phyloP scores from a whole-genome alignment of 768 basidiomycete species.

The Pleurotus tuoliensis region DNA sequence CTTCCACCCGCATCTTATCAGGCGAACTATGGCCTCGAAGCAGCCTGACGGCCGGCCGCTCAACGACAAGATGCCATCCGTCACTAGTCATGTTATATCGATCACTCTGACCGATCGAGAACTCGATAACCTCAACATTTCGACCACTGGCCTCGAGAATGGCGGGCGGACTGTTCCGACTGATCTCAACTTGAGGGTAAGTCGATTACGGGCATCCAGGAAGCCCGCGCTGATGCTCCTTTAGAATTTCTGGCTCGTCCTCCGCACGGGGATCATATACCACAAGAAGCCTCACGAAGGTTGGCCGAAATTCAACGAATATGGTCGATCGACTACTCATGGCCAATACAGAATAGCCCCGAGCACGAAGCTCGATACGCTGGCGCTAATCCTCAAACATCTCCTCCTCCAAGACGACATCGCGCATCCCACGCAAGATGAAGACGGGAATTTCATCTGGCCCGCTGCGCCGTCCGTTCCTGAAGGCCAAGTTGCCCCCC shows the following conservation, averaged over 20 bases:
- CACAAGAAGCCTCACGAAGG: neutral
- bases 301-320: neutral
- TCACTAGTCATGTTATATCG: neutral
- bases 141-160: neutral
- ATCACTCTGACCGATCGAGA: neutral
- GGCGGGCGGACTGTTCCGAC: neutral
- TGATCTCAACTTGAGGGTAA: neutral
- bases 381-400: neutral
- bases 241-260: neutral
- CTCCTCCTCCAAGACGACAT: neutral
- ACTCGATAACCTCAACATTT: neutral
- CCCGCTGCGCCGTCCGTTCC: neutral
- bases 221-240: neutral
- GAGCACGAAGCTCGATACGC: neutral
- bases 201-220: neutral
- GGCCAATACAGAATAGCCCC: neutral
- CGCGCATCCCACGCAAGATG: neutral
- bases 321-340: no score
- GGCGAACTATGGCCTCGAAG: constrained; percentile 4
- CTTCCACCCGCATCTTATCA: neutral
- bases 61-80: neutral
- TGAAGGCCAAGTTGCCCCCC: neutral
- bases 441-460: neutral
- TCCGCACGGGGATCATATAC: neutral
- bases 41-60: neutral